Evolutionary conservation across 495 filamentous ascomycete genomes (phyloP), one percentile per base, ranked within the genome.

Genomic region (Terfezia claveryi): DNA sequence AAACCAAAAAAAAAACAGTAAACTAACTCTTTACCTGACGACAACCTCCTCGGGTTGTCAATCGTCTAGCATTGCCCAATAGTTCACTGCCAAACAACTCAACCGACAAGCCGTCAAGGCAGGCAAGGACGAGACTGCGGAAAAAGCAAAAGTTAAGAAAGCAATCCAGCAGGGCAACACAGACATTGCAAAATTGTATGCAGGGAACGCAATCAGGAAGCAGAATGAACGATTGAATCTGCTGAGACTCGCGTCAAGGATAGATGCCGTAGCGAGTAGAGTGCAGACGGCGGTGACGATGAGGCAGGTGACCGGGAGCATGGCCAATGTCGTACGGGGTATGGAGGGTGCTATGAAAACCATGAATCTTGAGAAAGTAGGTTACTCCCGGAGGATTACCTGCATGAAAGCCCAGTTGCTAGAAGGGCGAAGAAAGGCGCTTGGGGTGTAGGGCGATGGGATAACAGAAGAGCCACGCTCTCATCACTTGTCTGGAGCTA

Each of bases 11-110:
- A 52, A 4, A 32, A 32, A 1, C 7, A 2, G 27, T 5, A 32
- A 32, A 32, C 27, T 17, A 32, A 27, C 27, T 57, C 27, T 52
- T 53, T 53, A 20, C 59, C 57, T 52, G 16, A 23, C 14, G 53
- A 54, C 51, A 54, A 10, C 52, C 52, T 36, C 36, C 23, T 50
- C 20, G 27, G n/a, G 12, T 50, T 50, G 38, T 52, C 38, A 52
- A 37, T 37, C 53, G 53, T 56, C 17, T 53, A 37, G 51, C 56
- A 32, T 32, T 32, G 27, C 4, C 27, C 20, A 54, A 50, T 51
- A 87, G 82, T 87, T 89, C 72, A 87, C 85, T 56, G 79, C 84
- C 23, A 88, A 88, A 67, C 81, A 85, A 67, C 76, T 86, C 54
- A 84, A 84, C 55, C 73, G 84, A 58, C 83, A 89, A 71, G 80